Percentiles rank a stretch among this genome's conserved stretches.
Conservation (phyloP, 176 grass and related monocot genomes). For the Cocos nucifera region DNA sequence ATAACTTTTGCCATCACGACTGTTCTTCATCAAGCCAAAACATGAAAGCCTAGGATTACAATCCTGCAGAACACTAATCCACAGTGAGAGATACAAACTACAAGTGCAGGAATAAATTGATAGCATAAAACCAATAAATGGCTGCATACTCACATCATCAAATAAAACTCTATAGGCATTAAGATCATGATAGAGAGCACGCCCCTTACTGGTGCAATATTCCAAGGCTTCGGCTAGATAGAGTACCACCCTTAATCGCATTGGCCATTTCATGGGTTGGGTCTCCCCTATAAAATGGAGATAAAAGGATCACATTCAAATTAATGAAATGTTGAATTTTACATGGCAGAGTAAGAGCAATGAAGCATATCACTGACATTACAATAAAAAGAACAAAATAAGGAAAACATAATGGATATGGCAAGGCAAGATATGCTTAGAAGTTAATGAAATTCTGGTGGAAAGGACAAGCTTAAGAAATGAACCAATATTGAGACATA, state of each 20-base stretch:
- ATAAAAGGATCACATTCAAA: neutral
- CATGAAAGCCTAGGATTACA: conserved; percentile 65
- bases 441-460: no score
- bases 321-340: no score
- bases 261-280: conserved; percentile 96
- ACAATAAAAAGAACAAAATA: no score
- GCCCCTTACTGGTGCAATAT: conserved; percentile 76
- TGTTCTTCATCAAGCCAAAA: conserved; percentile 92
- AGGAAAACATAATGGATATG: no score
- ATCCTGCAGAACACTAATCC: conserved; percentile 35
- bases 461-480: no score
- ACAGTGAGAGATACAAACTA: conserved; percentile 15
- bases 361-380: no score
- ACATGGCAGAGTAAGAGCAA: no score
- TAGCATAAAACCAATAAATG: conserved; percentile 16
- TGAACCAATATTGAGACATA: no score
- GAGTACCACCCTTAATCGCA: conserved; percentile 89
- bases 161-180: conserved; percentile 97
- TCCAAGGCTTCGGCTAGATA: conserved; percentile 91
- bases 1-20: conserved; percentile 84
- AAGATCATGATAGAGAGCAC: conserved; percentile 96
- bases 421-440: no score
- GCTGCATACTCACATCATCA: conserved; percentile 64
- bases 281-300: conserved; percentile 75
- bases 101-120: conserved; percentile 7